Conservation (phyloP, 768 basidiomycete species). For the Pisolithus microcarpus region DNA sequence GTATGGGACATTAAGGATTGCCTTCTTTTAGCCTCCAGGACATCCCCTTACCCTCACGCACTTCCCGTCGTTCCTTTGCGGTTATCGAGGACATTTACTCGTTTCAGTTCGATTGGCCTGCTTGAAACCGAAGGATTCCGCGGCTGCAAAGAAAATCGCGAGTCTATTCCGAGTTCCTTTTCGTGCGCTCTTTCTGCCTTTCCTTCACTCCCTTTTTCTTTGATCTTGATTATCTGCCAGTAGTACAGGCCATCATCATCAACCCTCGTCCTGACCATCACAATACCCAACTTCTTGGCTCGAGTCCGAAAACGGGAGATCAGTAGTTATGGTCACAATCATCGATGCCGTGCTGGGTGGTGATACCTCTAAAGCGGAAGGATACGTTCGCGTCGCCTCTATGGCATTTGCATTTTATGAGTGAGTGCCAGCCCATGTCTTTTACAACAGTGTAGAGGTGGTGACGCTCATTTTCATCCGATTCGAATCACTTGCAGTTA, state of each 20-base stretch:
- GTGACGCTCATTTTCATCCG: background rate
- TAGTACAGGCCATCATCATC: no score
- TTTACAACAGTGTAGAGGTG: background rate
- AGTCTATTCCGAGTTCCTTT: background rate
- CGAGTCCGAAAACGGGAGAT: no score
- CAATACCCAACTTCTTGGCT: no score
- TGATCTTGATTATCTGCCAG: no score
- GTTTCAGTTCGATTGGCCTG: background rate
- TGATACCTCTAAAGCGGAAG: conserved; percentile 11
- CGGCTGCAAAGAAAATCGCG: background rate
- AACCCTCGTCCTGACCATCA: no score
- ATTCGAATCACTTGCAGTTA: conserved; percentile 14
- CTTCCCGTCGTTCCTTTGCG: background rate
- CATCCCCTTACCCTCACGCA: background rate
- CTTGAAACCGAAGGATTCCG: background rate
- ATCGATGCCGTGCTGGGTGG: background rate
- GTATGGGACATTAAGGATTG: background rate
- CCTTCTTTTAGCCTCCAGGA: background rate
- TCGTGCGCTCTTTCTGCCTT: background rate
- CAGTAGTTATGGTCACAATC: background rate
- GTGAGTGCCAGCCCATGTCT: conserved; percentile 15
- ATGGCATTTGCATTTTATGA: conserved; percentile 34
- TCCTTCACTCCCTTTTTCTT: background rate
- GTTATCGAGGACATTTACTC: background rate
- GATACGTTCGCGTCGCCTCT: conserved; percentile 29